phyloP scores from a whole-genome alignment of 177 flowering plant genomes.

The Vitis hybrid region DNA sequence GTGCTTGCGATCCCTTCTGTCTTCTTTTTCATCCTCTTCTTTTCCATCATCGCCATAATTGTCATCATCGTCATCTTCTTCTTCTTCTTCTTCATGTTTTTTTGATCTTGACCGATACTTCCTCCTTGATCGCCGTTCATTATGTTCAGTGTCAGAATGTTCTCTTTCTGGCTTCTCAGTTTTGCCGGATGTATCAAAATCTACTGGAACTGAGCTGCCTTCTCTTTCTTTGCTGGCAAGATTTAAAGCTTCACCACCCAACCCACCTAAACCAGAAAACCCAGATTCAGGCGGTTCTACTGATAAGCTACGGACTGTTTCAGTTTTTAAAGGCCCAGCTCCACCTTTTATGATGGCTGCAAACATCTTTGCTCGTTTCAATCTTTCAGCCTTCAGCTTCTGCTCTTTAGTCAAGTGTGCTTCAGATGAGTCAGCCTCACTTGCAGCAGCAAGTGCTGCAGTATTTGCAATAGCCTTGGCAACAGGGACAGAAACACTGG shows the following conservation, averaged over 20 bases:
- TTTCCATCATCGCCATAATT: slow-evolving; percentile 7
- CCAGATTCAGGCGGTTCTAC: slow-evolving; percentile 49
- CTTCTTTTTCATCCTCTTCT: slow-evolving; percentile 13
- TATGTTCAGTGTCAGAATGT: slow-evolving; percentile 29
- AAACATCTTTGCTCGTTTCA: slow-evolving; percentile 94
- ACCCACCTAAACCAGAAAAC: slow-evolving; percentile 35
- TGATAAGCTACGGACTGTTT: slow-evolving; percentile 39
- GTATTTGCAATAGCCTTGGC: slow-evolving; percentile 59
- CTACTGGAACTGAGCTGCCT: slow-evolving; percentile 54
- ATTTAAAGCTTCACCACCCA: slow-evolving; percentile 31
- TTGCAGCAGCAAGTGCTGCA: slow-evolving; percentile 60
- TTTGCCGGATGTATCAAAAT: slow-evolving; percentile 23
- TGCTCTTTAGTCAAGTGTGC: slow-evolving; percentile 67
- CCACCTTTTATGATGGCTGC: slow-evolving; percentile 72
- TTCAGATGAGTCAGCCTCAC: slow-evolving; percentile 75
- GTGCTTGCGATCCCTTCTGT: slow-evolving; percentile 34
- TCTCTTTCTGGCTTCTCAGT: slow-evolving; percentile 32
- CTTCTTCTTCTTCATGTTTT: slow-evolving; percentile 22
- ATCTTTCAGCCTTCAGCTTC: slow-evolving; percentile 85
- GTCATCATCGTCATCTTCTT: slow-evolving; percentile 10
- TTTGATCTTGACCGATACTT: slow-evolving; percentile 36
- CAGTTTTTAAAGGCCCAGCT: slow-evolving; percentile 36
- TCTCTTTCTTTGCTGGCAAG: slow-evolving; percentile 46
- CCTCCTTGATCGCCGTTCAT: slow-evolving; percentile 45
- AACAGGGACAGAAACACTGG: slow-evolving; percentile 31